A percentile compares a stretch with the other conserved stretches of the same genome.
These are phyloP conservation scores for Ascocoryne sarcoides DNA, from an alignment of 2,329 filamentous ascomycete species.

Conservation along the genomic window DNA sequence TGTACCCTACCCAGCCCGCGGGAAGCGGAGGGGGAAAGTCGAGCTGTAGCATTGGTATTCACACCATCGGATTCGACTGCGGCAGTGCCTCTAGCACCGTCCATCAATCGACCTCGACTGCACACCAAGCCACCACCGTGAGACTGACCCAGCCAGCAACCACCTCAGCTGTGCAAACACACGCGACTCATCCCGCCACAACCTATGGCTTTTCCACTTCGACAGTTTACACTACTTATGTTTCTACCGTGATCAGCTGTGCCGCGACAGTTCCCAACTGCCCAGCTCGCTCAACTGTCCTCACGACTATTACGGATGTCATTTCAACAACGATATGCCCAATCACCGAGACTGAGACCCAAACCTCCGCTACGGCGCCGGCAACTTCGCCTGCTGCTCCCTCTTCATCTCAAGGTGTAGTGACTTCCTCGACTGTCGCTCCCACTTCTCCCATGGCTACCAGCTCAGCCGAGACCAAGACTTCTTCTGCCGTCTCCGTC, in stretches of 20 bases:
- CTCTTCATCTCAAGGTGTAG: background rate
- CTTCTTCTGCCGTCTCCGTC: too few relatives aligned
- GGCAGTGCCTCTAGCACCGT: conserved; percentile 24
- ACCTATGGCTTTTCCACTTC: conserved; percentile 25
- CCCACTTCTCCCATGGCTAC: background rate
- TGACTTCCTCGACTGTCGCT: background rate
- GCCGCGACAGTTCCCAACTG: conserved; percentile 40
- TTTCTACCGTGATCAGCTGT: conserved; percentile 43
- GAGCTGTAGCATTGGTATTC: conserved; percentile 63
- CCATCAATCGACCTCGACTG: conserved; percentile 5
- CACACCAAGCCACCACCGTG: conserved; percentile 3
- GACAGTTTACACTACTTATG: conserved; percentile 41
- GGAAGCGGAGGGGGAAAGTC: conserved; percentile 45
- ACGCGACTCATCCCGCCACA: conserved; percentile 8
- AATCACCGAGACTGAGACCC: conserved; percentile 3
- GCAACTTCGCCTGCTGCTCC: conserved; percentile 1
- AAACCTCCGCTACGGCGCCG: background rate
- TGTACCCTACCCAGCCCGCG: conserved; percentile 40
- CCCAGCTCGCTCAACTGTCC: conserved; percentile 30
- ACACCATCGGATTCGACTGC: conserved; percentile 71
- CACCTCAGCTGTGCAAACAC: conserved; percentile 7
- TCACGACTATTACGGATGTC: conserved; percentile 11
- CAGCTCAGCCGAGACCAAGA: background rate
- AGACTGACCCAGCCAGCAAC: conserved; percentile 9
- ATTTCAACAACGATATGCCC: conserved; percentile 7